Evolutionary conservation across 192 early-diverging fungal species (phyloP), one percentile per base, ranked within the genome.

Genomic region (Anaeromyces robustus): DNA sequence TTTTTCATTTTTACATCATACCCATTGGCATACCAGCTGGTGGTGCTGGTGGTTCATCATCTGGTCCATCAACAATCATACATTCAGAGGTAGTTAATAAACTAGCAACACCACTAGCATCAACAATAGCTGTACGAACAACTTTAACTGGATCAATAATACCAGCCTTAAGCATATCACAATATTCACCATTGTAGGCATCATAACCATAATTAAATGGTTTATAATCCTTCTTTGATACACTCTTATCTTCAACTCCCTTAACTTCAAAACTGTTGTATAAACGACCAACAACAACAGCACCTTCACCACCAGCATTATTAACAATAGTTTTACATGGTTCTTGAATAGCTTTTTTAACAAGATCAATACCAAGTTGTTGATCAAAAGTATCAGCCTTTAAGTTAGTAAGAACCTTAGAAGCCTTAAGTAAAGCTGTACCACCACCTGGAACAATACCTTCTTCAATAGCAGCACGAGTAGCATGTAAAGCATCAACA

Each of bases 81-180:
- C 94, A 95, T 87, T 99, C 98, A 30, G 97, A 95, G 32, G 98
- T 99, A 80, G 96, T 97, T 82, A 99, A 89, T 78, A 99, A 90
- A 83, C 94, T 95, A 77, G 98, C 97, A 84, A 98, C 97, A 84
- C 98, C 95, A 17, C 95, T 89, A 79, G 98, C 95, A 89, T 99
- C 97, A 81, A 98, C 93, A 78, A 99, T 88, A 30, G 96, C 96
- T 29, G 98, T 99, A 84, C 97, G 94, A 39, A 99, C 97, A 77
- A 99, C 98, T 93, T 99, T 99, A 89, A 95, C 92, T 41, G 98
- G 98, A 85, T 99, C 98, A 52, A 99, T 92, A 82, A 99, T 95
- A 83, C 98, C 98, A 86, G 90, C 92, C 86, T 95, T 90, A 88
- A 98, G 95, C 96, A 99, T 95, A 84, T 99, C 96, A 34, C 90